Conservation (phyloP, 2,329 filamentous ascomycete genomes). For the Penicillium polonicum region DNA sequence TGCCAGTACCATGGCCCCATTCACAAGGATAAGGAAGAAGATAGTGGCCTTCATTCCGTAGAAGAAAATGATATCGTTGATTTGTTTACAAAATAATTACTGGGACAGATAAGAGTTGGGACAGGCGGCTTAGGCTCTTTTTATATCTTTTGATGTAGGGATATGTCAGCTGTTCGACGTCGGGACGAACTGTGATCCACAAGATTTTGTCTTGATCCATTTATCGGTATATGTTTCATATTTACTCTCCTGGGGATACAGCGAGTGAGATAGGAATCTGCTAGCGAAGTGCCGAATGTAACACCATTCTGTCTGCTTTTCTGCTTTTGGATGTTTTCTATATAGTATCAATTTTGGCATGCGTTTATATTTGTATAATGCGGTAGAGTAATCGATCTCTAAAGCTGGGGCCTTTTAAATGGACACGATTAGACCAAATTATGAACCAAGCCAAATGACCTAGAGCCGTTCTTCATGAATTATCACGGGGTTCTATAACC, state of each 20-base stretch:
- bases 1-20: background rate
- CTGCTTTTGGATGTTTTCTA: background rate
- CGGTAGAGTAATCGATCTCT: background rate
- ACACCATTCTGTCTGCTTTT: background rate
- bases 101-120: no score
- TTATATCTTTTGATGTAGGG: background rate
- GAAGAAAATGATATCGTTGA: background rate
- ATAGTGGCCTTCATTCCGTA: background rate
- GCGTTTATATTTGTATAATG: background rate
- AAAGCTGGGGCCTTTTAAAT: background rate
- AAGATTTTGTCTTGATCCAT: background rate
- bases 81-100: no score
- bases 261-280: background rate
- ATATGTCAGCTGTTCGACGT: background rate
- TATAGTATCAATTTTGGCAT: background rate
- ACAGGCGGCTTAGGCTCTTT: background rate
- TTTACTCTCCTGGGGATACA: no score
- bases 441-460: no score
- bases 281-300: background rate
- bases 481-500: background rate
- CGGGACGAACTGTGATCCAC: background rate
- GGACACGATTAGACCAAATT: background rate
- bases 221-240: background rate
- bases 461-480: background rate
- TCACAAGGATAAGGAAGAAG: background rate